Conservation (phyloP, 768 basidiomycete genomes). For the Psilocybe subaeruginosa region DNA sequence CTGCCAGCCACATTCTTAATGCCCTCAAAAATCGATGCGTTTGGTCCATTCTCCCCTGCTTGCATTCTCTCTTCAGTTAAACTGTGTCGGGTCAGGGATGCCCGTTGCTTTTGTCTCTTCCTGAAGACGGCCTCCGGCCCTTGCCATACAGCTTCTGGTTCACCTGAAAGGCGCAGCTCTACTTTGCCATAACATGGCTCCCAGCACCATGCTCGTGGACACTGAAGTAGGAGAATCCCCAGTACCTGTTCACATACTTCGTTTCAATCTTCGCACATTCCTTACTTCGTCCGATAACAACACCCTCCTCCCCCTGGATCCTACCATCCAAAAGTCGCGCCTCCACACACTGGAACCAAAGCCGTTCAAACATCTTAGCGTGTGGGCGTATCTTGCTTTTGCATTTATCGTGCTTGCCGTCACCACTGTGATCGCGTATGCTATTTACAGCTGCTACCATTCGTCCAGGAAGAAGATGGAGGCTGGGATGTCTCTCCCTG, state of each 20-base stretch:
- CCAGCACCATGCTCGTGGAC: background rate
- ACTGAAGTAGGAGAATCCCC: background rate
- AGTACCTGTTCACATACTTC: background rate
- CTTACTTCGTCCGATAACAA: background rate
- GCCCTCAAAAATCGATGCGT: background rate
- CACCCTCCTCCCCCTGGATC: background rate
- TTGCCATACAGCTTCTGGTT: background rate
- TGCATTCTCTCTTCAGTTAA: background rate
- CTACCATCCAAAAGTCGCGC: background rate
- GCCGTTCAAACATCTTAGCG: conserved; percentile 24
- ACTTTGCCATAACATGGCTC: background rate
- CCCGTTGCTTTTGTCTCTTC: background rate
- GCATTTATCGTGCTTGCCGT: conserved; percentile 24
- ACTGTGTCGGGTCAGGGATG: background rate
- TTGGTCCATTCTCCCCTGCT: background rate
- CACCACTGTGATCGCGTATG: conserved; percentile 22
- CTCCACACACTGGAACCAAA: conserved; percentile 2
- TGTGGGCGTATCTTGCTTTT: conserved; percentile 30
- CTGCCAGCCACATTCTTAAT: conserved; percentile 1
- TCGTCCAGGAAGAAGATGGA: conserved; percentile 17
- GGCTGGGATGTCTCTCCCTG: background rate
- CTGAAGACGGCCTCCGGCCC: background rate
- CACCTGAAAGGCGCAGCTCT: background rate
- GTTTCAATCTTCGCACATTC: background rate
- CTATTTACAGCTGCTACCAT: conserved; percentile 28